phyloP scores from a whole-genome alignment of 179 eudicot genomes.

The Silene coronaria region DNA sequence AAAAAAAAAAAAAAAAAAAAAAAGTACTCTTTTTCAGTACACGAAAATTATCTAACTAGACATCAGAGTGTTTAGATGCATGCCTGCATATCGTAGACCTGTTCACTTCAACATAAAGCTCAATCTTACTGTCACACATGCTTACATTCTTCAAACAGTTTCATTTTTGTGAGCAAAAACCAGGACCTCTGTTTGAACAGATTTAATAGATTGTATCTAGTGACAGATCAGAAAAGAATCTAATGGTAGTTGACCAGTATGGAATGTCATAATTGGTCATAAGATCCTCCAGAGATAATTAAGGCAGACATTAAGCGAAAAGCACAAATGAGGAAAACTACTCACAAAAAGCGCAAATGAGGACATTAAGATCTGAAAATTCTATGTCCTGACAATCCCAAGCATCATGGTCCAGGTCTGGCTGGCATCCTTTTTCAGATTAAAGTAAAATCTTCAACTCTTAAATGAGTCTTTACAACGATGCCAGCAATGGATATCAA shows the following conservation, averaged over 20 bases:
- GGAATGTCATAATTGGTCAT: background rate
- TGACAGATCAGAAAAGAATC: background rate
- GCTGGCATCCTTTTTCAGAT: background rate
- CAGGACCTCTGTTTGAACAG: background rate
- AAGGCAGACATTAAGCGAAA: background rate
- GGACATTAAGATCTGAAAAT: too few species aligned
- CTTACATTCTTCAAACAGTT: background rate
- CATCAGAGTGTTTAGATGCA: too few species aligned
- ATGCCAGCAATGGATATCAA: background rate
- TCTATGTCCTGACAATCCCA: slow-evolving; percentile 1
- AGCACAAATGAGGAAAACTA: background rate
- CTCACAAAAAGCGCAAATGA: background rate
- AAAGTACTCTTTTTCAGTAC: too few species aligned
- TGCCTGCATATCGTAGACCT: background rate
- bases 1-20: too few species aligned
- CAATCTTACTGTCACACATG: background rate
- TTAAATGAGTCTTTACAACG: background rate
- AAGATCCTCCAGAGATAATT: background rate
- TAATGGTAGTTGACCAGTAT: background rate
- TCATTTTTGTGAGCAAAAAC: background rate
- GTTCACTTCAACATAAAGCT: background rate
- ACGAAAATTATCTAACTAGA: too few species aligned
- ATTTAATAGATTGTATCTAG: background rate
- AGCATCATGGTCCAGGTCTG: background rate
- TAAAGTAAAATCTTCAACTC: background rate